phyloP scores from a whole-genome alignment of 208 protist genomes.

The Naegleria gruberi region DNA sequence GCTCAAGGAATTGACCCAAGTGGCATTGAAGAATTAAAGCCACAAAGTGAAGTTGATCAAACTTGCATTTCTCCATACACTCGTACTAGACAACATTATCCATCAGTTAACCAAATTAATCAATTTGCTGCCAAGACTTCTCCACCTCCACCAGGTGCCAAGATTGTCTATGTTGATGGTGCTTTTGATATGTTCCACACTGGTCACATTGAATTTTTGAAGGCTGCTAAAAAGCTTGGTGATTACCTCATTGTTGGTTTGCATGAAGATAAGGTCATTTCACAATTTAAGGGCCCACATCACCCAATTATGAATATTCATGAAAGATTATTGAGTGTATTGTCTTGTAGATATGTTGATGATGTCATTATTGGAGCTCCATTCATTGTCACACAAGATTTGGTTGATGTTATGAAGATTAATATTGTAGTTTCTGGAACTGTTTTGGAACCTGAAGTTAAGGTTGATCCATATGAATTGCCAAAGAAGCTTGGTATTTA shows the following conservation, averaged over 20 bases:
- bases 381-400: constrained; percentile 69
- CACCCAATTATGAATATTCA: constrained; percentile 97
- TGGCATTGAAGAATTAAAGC: not conserved
- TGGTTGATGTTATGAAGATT: constrained; percentile 77
- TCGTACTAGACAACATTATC: constrained; percentile 52
- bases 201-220: constrained; percentile 84
- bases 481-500: constrained; percentile 13
- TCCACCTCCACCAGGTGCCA: constrained; percentile 57
- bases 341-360: constrained; percentile 92
- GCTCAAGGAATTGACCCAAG: not conserved
- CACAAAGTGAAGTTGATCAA: not conserved
- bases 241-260: constrained; percentile 92
- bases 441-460: constrained; percentile 23
- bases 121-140: constrained; percentile 83
- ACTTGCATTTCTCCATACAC: constrained; percentile 26
- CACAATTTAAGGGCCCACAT: constrained; percentile 73
- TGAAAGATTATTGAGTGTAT: constrained; percentile 87
- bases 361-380: constrained; percentile 96
- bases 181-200: constrained; percentile 94
- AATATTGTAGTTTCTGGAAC: constrained; percentile 71
- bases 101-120: constrained; percentile 84
- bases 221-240: constrained; percentile 76
- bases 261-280: constrained; percentile 82
- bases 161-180: constrained; percentile 91
- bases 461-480: constrained; percentile 39